Evolutionary conservation across 805 yeast species (phyloP).

Genomic region (Wickerhamiella australiensis): DNA sequence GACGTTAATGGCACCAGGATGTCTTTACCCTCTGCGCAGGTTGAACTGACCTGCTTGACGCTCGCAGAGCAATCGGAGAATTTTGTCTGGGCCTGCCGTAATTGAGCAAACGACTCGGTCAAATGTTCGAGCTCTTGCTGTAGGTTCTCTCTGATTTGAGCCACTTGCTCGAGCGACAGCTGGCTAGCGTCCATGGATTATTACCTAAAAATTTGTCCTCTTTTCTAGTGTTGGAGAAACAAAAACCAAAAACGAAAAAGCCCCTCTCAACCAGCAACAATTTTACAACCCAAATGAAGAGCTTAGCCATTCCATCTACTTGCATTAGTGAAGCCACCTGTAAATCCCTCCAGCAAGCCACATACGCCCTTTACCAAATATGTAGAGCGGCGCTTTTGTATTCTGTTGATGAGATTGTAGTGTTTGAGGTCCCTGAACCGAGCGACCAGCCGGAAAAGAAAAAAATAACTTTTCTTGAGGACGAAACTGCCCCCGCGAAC

Average conservation of each 20-base stretch:
- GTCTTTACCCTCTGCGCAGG: constrained; percentile 36
- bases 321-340: constrained; percentile 46
- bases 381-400: constrained; percentile 62
- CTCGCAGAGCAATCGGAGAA: constrained; percentile 70
- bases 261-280: too few relatives aligned
- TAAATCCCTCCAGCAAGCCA: constrained; percentile 56
- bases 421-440: constrained; percentile 41
- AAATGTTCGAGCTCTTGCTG: constrained; percentile 81
- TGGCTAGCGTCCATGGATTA: constrained; percentile 8
- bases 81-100: constrained; percentile 68
- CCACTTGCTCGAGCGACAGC: constrained; percentile 71
- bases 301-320: constrained; percentile 61
- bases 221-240: background rate
- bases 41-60: constrained; percentile 41
- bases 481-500: constrained; percentile 16
- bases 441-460: constrained; percentile 25
- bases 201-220: background rate
- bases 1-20: constrained; percentile 79
- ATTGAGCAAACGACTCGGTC: constrained; percentile 68
- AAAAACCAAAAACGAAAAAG: too few relatives aligned
- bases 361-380: constrained; percentile 61
- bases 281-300: constrained; percentile 17
- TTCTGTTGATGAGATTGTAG: constrained; percentile 61
- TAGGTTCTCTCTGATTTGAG: constrained; percentile 69
- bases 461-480: constrained; percentile 22